Percentiles rank a stretch among this genome's conserved stretches.
Evolutionary conservation across 441 rosid species (phyloP).

Genomic region (Erodium chrysanthum): DNA sequence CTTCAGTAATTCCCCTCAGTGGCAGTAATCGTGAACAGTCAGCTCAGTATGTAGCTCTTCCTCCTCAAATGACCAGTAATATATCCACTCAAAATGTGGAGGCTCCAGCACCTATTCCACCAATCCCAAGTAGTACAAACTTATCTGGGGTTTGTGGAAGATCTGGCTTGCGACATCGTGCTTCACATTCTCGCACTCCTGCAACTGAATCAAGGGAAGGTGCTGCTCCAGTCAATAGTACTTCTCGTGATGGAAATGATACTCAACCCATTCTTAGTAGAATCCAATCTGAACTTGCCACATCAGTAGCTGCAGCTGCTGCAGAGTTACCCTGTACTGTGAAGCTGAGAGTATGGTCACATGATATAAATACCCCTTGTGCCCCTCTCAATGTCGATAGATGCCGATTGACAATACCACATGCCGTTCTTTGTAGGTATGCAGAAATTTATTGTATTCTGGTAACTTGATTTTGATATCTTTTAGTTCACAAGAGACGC

Average conservation of each 20-base stretch:
- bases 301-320: constrained; percentile 61
- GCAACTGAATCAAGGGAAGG: constrained; percentile 40
- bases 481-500: neutral
- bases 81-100: constrained; percentile 32
- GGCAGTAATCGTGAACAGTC: constrained; percentile 37
- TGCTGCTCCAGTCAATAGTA: constrained; percentile 25
- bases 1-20: constrained; percentile 31
- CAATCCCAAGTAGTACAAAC: constrained; percentile 37
- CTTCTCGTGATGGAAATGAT: constrained; percentile 30
- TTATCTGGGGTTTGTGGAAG: constrained; percentile 47
- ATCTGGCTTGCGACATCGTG: constrained; percentile 36
- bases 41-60: constrained; percentile 28
- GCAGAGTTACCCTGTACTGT: constrained; percentile 83
- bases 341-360: constrained; percentile 69
- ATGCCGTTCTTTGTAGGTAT: constrained; percentile 90
- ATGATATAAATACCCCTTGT: constrained; percentile 55
- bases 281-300: constrained; percentile 62
- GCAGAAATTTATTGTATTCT: constrained; percentile 1
- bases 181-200: constrained; percentile 33
- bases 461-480: neutral
- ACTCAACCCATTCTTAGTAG: constrained; percentile 44
- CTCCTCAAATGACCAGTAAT: constrained; percentile 29
- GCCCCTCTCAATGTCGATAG: constrained; percentile 37
- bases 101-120: constrained; percentile 42
- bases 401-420: constrained; percentile 63